Conservation (phyloP, 495 filamentous ascomycete species). For the Xylaria intraflava region DNA sequence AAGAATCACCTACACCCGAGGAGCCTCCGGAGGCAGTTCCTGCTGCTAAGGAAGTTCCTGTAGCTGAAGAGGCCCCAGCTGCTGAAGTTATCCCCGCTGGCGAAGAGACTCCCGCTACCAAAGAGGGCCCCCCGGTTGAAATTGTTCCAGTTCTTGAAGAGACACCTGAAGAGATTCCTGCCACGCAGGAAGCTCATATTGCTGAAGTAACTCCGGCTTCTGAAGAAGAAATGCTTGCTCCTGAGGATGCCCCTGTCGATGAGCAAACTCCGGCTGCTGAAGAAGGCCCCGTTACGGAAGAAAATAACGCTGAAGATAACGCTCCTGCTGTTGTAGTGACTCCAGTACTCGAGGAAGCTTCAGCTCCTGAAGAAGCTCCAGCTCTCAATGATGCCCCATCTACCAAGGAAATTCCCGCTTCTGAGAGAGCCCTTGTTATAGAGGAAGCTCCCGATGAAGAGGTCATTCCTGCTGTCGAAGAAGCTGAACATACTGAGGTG, state of each 20-base stretch:
- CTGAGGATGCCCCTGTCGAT: too few species aligned
- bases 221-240: too few species aligned
- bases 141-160: not conserved
- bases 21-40: too few species aligned
- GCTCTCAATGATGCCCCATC: conserved; percentile 2
- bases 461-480: not conserved
- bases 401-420: too few species aligned
- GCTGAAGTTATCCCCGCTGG: not conserved
- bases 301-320: too few species aligned
- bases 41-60: not conserved
- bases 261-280: too few species aligned
- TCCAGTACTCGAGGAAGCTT: not conserved
- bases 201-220: too few species aligned
- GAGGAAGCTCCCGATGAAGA: conserved; percentile 2
- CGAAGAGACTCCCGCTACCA: not conserved
- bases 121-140: not conserved
- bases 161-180: too few species aligned
- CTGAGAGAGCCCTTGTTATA: not conserved
- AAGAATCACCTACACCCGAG: not conserved
- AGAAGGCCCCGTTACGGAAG: too few species aligned
- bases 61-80: not conserved
- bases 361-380: conserved; percentile 11
- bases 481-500: too few species aligned
- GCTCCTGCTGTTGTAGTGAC: too few species aligned
- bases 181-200: too few species aligned